These are phyloP conservation scores for Withania somnifera DNA, from an alignment of 305 asterid genomes.

Conservation along the genomic window DNA sequence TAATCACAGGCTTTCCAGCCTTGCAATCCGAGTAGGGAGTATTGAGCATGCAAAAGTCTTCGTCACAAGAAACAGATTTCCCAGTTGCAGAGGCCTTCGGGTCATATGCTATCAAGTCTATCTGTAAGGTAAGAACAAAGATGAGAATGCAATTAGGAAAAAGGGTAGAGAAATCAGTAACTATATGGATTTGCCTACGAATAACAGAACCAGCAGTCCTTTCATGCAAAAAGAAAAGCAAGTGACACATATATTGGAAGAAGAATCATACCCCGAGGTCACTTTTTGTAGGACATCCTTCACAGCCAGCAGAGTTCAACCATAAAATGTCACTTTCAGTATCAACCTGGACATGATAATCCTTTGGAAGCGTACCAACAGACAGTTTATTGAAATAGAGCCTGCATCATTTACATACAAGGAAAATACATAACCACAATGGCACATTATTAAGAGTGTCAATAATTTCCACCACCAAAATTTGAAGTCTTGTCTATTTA, in stretches of 20 bases:
- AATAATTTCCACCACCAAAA: too few species aligned
- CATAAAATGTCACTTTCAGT: slow-evolving; percentile 94
- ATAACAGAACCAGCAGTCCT: too few species aligned
- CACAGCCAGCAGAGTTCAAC: slow-evolving; percentile 76
- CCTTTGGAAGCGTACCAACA: slow-evolving; percentile 80
- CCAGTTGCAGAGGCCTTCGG: slow-evolving; percentile 58
- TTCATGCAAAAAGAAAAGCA: too few species aligned
- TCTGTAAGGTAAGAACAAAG: slow-evolving; percentile 31
- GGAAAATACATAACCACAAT: too few species aligned
- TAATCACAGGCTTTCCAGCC: slow-evolving; percentile 61
- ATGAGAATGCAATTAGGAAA: too few species aligned
- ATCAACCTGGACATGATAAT: slow-evolving; percentile 84
- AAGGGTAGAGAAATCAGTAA: too few species aligned
- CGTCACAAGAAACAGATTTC: slow-evolving; percentile 47
- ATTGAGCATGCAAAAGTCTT: slow-evolving; percentile 58
- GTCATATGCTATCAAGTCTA: slow-evolving; percentile 60
- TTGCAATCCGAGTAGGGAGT: slow-evolving; percentile 49
- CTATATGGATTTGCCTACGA: too few species aligned
- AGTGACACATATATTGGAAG: too few species aligned
- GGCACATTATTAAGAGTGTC: too few species aligned
- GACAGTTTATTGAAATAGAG: slow-evolving; percentile 75
- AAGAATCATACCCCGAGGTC: slow-evolving; percentile 70
- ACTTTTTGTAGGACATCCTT: slow-evolving; percentile 62
- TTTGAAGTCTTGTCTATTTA: too few species aligned
- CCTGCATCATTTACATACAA: too few species aligned